Evolutionary conservation across 768 basidiomycete genomes (phyloP).

Genomic region (Amanita thiersii): DNA sequence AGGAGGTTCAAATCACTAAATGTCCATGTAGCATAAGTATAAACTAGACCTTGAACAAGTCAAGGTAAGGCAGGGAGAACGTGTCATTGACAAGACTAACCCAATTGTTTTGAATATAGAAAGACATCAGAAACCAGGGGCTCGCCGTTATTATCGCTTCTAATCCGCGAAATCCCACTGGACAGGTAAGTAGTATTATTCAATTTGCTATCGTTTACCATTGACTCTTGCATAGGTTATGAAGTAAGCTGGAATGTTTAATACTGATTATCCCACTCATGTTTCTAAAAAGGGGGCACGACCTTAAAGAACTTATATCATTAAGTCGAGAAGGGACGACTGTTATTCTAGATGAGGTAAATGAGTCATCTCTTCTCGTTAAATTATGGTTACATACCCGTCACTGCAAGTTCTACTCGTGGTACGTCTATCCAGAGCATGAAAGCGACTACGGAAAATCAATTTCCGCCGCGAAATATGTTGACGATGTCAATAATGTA

Average conservation of each 20-base stretch:
- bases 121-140: conserved; percentile 78
- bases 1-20: not conserved
- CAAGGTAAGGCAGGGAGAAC: conserved; percentile 42
- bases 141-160: conserved; percentile 81
- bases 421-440: conserved; percentile 87
- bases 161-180: conserved; percentile 96
- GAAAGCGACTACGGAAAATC: conserved; percentile 69
- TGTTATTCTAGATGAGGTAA: conserved; percentile 75
- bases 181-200: conserved; percentile 50
- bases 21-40: conserved; percentile 46
- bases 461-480: conserved; percentile 73
- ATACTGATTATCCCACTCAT: conserved; percentile 4
- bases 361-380: conserved; percentile 1
- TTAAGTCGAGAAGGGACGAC: conserved; percentile 75
- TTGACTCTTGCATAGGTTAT: conserved; percentile 33
- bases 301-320: conserved; percentile 72
- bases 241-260: conserved; percentile 21
- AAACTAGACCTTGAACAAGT: conserved; percentile 73
- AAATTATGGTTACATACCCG: not conserved
- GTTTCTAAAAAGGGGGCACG: conserved; percentile 48
- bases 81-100: conserved; percentile 7
- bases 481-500: conserved; percentile 80
- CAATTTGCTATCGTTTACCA: not conserved
- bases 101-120: too few species aligned
- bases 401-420: conserved; percentile 72